These are phyloP conservation scores for Pythium guiyangense DNA, from an alignment of 352 stramenopile species.

Conservation along the genomic window DNA sequence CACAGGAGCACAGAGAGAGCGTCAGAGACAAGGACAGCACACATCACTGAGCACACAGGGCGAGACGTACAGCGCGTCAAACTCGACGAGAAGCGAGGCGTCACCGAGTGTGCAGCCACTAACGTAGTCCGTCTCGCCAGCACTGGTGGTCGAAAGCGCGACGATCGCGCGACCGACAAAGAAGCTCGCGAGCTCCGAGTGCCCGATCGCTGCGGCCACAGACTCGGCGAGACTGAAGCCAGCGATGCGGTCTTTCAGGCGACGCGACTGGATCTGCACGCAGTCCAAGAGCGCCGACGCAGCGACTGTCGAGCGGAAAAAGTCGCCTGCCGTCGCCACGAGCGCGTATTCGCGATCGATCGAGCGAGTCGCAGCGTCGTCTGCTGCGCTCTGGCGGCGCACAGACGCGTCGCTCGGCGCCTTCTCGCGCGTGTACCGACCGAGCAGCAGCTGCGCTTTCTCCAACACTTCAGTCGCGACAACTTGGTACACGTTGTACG, in stretches of 20 bases:
- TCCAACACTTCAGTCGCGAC: slow-evolving; percentile 22
- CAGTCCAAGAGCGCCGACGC: slow-evolving; percentile 23
- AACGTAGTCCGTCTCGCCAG: slow-evolving; percentile 11
- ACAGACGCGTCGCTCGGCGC: neutral
- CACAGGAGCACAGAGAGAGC: neutral
- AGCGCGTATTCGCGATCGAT: neutral
- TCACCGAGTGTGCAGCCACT: slow-evolving; percentile 15
- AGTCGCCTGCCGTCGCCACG: slow-evolving; percentile 17
- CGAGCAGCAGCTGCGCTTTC: slow-evolving; percentile 28
- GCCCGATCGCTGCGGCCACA: slow-evolving; percentile 15
- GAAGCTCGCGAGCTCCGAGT: slow-evolving; percentile 19
- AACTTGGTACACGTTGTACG: slow-evolving; percentile 20
- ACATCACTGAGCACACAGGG: too few species aligned
- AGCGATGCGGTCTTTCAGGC: slow-evolving; percentile 29
- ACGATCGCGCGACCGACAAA: slow-evolving; percentile 33
- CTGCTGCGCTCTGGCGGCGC: neutral
- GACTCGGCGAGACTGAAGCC: slow-evolving; percentile 25
- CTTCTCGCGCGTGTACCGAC: slow-evolving; percentile 16
- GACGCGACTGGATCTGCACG: slow-evolving; percentile 21
- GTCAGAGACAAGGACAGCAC: neutral
- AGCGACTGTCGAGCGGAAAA: slow-evolving; percentile 23
- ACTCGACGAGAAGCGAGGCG: slow-evolving; percentile 8
- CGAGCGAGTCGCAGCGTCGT: neutral
- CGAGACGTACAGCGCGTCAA: slow-evolving; percentile 17
- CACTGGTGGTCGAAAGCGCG: slow-evolving; percentile 19